phyloP scores from a whole-genome alignment of 208 protist genomes.

The Crithidia thermophila region DNA sequence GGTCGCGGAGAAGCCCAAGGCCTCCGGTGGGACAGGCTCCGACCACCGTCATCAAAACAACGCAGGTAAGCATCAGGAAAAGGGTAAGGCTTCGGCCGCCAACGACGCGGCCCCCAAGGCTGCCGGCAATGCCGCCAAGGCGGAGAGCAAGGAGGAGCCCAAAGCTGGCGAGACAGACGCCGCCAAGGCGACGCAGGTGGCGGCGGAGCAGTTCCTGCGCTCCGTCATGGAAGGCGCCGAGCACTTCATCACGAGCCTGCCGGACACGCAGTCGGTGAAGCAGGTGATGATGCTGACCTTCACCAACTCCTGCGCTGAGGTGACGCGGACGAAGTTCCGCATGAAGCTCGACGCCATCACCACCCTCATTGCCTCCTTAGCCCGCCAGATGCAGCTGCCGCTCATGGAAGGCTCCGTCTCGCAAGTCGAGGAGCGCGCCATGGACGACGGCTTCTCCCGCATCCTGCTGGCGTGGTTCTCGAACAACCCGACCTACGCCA shows the following conservation, averaged over 20 bases:
- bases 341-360: slow-evolving; percentile 71
- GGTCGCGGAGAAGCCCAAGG: slow-evolving; percentile 35
- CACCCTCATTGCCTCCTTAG: slow-evolving; percentile 26
- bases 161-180: slow-evolving; percentile 12
- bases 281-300: slow-evolving; percentile 75
- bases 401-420: slow-evolving; percentile 52
- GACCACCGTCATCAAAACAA: slow-evolving; percentile 14
- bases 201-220: slow-evolving; percentile 56
- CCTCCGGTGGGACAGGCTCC: not conserved
- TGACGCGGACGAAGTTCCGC: slow-evolving; percentile 82
- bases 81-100: not conserved
- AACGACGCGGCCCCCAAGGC: slow-evolving; percentile 21
- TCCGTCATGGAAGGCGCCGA: slow-evolving; percentile 70
- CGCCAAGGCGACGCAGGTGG: slow-evolving; percentile 22
- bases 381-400: slow-evolving; percentile 50
- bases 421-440: slow-evolving; percentile 70
- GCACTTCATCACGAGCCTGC: slow-evolving; percentile 52
- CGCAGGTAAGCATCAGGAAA: not conserved
- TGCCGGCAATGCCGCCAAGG: slow-evolving; percentile 4
- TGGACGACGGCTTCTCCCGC: slow-evolving; percentile 86
- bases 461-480: slow-evolving; percentile 76
- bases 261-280: slow-evolving; percentile 53
- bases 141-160: slow-evolving; percentile 2
- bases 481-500: slow-evolving; percentile 57
- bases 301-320: slow-evolving; percentile 81